Base-by-base conservation (phyloP, 768 basidiomycete species). In the Rhodosporidiobolus sp. region DNA sequence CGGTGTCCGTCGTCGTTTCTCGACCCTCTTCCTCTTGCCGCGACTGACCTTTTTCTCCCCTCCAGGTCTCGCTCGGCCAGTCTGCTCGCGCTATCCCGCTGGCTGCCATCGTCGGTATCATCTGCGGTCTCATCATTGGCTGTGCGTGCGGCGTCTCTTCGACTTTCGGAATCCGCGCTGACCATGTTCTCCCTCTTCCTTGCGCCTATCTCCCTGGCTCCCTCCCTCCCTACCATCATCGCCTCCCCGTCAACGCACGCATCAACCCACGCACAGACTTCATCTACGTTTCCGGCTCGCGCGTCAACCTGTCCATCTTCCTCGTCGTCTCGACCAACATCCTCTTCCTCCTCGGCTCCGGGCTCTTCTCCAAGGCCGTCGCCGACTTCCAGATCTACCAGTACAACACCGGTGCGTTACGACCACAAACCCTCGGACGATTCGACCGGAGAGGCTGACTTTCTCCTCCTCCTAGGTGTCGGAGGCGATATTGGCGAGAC, bases 321-420 rank as follows among this genome's bases (percentile, higher is more conserved):
- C 86, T 99, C 65, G 83, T 97, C 77, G 84, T 87, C 63, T 98
- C 96, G 85, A 95, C 95, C 63, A 91, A 91, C 83, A 82, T 98
- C 74, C 83, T 98, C 86, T 97, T 75, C 59, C 87, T 98, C 77
- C 92, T 99, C 81, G 95, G 95, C 35, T 89, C 95, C 0, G 95
- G 95, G 24, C 86, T 99, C 35, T 93, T 95, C 83, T 89, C 88
- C 76, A 90, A 87, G 81, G 85, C 88, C 7, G 84, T 92, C 30
- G 87, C 88, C 76, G 82, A 85, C 46, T 92, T 92, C 83, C 82
- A 97, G 80, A 81, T 83, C 77, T 83, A 94, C 78, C 82, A 82
- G 16, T 94, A 87, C 83, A 86, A 88, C 75, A 76, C 79, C 0
- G 81, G 4, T 14, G 28, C 19, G 19, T 24, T 22, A 28, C 54